Percentiles rank a stretch among this genome's conserved stretches.
These are phyloP conservation scores for Geotrichum klebahnii DNA, from an alignment of 1,139 yeast species.

Conservation along the genomic window DNA sequence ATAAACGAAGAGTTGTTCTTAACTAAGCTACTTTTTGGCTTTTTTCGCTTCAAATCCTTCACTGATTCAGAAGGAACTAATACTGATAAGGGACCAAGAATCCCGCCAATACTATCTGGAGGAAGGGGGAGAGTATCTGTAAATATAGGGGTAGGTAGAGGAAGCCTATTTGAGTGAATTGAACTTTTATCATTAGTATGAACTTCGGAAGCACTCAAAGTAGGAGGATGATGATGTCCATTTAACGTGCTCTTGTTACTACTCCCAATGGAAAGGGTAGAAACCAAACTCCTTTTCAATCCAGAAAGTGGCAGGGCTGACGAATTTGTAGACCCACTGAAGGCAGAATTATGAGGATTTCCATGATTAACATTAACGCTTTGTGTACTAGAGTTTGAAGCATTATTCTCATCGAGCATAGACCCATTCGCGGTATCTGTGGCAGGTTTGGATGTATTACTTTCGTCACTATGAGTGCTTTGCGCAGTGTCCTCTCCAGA, in stretches of 20 bases:
- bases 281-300: not conserved
- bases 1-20: slow-evolving; percentile 43
- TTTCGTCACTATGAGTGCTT: slow-evolving; percentile 3
- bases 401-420: not conserved
- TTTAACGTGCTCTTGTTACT: not conserved
- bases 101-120: slow-evolving; percentile 13
- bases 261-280: not conserved
- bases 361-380: no score
- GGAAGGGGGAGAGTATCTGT: slow-evolving; percentile 6
- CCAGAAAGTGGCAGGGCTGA: not conserved
- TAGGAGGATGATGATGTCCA: not conserved
- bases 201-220: no score
- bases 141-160: not conserved
- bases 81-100: slow-evolving; percentile 1
- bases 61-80: slow-evolving; percentile 3
- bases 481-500: not conserved
- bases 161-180: not conserved
- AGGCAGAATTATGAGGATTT: no score
- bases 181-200: not conserved
- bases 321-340: not conserved
- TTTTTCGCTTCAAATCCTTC: slow-evolving; percentile 25
- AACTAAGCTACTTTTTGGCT: slow-evolving; percentile 37
- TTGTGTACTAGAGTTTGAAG: not conserved
- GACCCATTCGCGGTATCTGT: not conserved
- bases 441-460: not conserved